These are phyloP conservation scores for Starmerella stellata DNA, from an alignment of 805 yeast genomes.

Conservation along the genomic window DNA sequence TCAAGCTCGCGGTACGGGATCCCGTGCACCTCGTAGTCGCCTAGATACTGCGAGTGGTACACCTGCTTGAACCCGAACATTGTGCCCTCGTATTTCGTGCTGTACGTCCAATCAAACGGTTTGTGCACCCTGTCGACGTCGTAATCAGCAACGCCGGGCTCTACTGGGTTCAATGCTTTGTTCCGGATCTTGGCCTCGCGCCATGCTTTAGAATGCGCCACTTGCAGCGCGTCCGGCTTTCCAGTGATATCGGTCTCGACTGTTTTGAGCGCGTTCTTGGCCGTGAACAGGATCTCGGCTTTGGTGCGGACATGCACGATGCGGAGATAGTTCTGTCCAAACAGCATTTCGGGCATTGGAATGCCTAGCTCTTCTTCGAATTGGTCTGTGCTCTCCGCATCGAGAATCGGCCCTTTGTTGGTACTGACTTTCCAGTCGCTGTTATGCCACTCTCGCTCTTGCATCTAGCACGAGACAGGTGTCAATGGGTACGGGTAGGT, in stretches of 20 bases:
- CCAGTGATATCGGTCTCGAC: slow-evolving; percentile 35
- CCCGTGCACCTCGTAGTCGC: slow-evolving; percentile 8
- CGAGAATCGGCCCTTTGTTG: slow-evolving; percentile 56
- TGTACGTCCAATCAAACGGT: slow-evolving; percentile 94
- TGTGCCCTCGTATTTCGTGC: slow-evolving; percentile 55
- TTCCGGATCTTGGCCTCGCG: slow-evolving; percentile 19
- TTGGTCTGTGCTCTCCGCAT: slow-evolving; percentile 51
- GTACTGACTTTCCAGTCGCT: slow-evolving; percentile 54
- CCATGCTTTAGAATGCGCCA: slow-evolving; percentile 83
- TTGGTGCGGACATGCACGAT: slow-evolving; percentile 28
- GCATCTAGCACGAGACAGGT: too few relatives aligned
- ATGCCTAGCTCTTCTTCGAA: slow-evolving; percentile 45
- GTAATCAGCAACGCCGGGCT: slow-evolving; percentile 23
- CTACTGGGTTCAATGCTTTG: slow-evolving; percentile 5
- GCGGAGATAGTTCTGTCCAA: slow-evolving; percentile 60
- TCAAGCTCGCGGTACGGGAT: slow-evolving; percentile 59
- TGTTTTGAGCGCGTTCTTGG: slow-evolving; percentile 51
- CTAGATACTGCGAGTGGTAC: not conserved
- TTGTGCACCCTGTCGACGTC: slow-evolving; percentile 41
- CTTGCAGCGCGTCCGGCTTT: slow-evolving; percentile 36
- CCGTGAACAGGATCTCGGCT: slow-evolving; percentile 46
- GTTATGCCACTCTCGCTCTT: slow-evolving; percentile 11
- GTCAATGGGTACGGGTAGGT: too few relatives aligned
- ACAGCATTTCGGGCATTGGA: slow-evolving; percentile 94
- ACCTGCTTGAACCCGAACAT: not conserved